Conservation (phyloP, 306 rosid species). For the Rubus parviflorus region DNA sequence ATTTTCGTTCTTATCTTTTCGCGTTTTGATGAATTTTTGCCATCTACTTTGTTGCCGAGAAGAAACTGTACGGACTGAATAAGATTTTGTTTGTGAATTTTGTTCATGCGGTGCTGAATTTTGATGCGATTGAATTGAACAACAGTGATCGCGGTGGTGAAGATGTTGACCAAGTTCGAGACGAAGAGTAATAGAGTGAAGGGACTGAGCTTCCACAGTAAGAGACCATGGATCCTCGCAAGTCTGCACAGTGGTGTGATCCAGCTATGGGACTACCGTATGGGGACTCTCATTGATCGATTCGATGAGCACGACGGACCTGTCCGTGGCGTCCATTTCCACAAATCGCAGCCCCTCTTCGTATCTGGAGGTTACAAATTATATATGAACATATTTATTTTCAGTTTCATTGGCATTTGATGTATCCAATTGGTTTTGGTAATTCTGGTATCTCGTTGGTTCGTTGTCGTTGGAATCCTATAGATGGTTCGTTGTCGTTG, state of each 20-base stretch:
- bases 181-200: constrained; percentile 97
- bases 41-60: not conserved
- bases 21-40: constrained; percentile 5
- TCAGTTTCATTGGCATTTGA: not conserved
- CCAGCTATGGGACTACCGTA: constrained; percentile 98
- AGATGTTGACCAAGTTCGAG: constrained; percentile 97
- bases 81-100: not conserved
- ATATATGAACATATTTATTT: not conserved
- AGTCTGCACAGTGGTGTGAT: constrained; percentile 99
- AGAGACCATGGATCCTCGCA: constrained; percentile 97
- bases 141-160: constrained; percentile 34
- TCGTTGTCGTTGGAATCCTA: not conserved
- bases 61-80: too few relatives aligned
- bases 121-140: constrained; percentile 28
- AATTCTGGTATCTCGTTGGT: not conserved
- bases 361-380: constrained; percentile 82
- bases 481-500: not conserved
- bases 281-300: constrained; percentile 93
- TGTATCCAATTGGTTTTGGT: not conserved
- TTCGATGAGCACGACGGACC: constrained; percentile 99
- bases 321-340: constrained; percentile 95
- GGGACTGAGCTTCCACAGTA: constrained; percentile 92
- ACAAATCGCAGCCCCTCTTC: constrained; percentile 90
- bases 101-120: constrained; percentile 16
- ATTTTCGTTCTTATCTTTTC: not conserved